Evolutionary conservation across 2,329 filamentous ascomycete genomes (phyloP), one percentile per base, ranked within the genome.

Genomic region (Coniochaeta pulveracea): DNA sequence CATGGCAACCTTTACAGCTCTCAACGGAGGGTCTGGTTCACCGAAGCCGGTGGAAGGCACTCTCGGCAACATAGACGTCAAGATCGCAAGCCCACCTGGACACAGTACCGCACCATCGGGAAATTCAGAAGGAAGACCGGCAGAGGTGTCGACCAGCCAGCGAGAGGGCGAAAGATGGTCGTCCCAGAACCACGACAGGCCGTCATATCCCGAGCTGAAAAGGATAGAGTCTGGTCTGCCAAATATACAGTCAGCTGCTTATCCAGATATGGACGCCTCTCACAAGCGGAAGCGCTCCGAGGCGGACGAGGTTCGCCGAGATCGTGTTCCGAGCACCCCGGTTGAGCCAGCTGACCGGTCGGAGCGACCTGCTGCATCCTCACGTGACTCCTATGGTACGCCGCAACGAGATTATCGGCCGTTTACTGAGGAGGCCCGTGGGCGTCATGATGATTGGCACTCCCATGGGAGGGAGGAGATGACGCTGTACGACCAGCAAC

Each of bases 261-360:
- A 64, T 44, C 43, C 61, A 5, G 61, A 67, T 19, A 47, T 51
- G n/a, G 69, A 76, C 22, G 50, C 47, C 11, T 57, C 66, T 12
- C 66, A 74, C 45, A 80, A 79, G 55, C 72, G 76, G 47, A 89
- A 85, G 55, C 72, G 82, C 39, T 85, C 82, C 6, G 59, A 64
- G 28, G 83, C 80, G 5, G 53, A 62, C 23, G 77, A 77, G 36
- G 52, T 51, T 6, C 50, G 56, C 34, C 56, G 57, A 42, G 61
- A 33, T 4, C 5, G 14, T 17, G 19, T 18, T 12, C 19, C 12
- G n/a, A n/a, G n/a, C 10, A 24, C 30, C n/a, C 30, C 30, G 19
- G 19, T 22, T 11, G 30, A 33, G 21, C 36, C 36, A 19, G 10
- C 40, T 11, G 45, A 49, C 27, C 39, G 33, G 27, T 24, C 36